Base-by-base conservation (phyloP, 257 asterid genomes). In the Scutellaria minor region DNA sequence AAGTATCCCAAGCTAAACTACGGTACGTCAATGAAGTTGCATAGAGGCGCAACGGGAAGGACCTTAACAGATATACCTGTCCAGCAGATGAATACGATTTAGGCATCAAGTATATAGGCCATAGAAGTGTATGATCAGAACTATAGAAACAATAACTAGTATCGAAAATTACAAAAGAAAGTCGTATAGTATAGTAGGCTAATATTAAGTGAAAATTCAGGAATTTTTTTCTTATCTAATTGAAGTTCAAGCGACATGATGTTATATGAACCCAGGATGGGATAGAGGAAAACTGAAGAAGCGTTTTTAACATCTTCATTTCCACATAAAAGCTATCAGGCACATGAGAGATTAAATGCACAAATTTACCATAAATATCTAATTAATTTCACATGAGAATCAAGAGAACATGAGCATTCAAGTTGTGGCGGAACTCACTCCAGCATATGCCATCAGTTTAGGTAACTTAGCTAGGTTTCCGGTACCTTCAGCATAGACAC, bases 401-500 rank as follows among this genome's bases (percentile, higher is more conserved):
- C 37, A 31, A 31, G 37, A 24, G 9, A 46, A 56, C 53, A 70
- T 66, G 56, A 62, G 20, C 53, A 70, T 48, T 37, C 7, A 61
- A 44, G 59, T 50, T 45, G 50, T 46, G 42, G 61, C 20, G 31
- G 60, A 50, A 74, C 91, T 82, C 72, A 91, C 99, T 84, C 97
- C 99, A 14, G 95, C 88, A 73, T 89, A 94, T 9, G 99, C 97
- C 74, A 85, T 54, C 70, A 73, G 68, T 83, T 83, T 89, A 60
- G 99, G 97, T 41, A 94, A 74, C 37, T 73, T 88, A 51, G 97
- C 91, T 39, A 91, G 95, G 79, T 88, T 79, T 52, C 97, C 99
- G 5, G 95, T 91, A 71, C 99, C 99, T 83, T 94, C 97, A 5
- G 96, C 90, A 70, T 91, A 94, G 67, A 91, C 96, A 82, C 99